Evolutionary conservation across 805 yeast species (phyloP).

Genomic region (Kuraishia capsulata): DNA sequence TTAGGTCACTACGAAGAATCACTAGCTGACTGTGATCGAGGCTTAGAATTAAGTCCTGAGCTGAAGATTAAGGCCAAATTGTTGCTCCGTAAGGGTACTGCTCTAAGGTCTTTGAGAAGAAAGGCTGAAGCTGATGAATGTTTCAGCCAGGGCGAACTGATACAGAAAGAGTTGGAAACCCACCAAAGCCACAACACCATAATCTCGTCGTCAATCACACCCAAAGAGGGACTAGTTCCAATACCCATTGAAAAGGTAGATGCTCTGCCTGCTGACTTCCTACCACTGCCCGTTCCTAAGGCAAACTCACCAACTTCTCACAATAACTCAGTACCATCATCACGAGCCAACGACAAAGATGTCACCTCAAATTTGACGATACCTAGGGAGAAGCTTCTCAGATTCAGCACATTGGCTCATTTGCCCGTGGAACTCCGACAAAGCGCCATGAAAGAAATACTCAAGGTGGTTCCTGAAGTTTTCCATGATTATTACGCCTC

Average conservation of each 20-base stretch:
- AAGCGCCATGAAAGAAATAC: neutral
- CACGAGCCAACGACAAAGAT: no score
- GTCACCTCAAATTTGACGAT: neutral
- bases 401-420: neutral
- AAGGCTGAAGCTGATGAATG: neutral
- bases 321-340: no score
- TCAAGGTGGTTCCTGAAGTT: neutral
- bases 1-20: constrained; percentile 40
- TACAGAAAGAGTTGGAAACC: no score
- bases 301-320: no score
- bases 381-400: neutral
- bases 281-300: neutral
- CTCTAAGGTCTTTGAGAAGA: no score
- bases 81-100: neutral
- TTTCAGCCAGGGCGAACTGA: neutral
- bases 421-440: neutral
- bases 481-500: neutral
- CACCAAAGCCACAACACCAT: no score
- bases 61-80: neutral
- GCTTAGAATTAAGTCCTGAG: constrained; percentile 21
- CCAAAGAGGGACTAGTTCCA: neutral
- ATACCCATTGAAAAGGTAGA: neutral
- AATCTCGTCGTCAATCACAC: no score
- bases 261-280: neutral
- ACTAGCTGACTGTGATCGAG: constrained; percentile 38